Evolutionary conservation across 495 filamentous ascomycete species (phyloP).

Genomic region (Stereocaulon alpinum): DNA sequence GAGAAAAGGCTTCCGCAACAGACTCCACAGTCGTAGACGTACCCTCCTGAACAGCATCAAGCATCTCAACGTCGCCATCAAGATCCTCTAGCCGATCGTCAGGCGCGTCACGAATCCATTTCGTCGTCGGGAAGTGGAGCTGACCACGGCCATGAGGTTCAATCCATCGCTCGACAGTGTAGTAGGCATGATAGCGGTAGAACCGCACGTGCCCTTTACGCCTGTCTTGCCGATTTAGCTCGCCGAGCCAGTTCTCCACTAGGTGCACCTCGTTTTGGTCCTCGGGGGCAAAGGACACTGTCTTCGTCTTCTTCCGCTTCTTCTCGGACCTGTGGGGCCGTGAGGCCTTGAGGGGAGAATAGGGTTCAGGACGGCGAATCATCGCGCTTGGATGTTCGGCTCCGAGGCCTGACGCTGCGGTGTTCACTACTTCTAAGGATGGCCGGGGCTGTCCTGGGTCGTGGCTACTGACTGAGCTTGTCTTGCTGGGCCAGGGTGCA

Average conservation of each 20-base stretch:
- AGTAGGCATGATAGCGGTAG: neutral
- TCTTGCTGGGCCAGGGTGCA: neutral
- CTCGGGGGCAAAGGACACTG: conserved; percentile 2
- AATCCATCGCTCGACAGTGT: neutral
- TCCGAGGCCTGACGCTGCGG: neutral
- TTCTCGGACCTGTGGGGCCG: neutral
- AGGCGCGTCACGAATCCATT: conserved; percentile 4
- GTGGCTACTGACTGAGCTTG: neutral
- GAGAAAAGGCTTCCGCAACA: neutral
- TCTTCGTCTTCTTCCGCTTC: conserved; percentile 3
- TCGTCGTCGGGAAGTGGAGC: conserved; percentile 12
- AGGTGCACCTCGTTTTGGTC: conserved; percentile 6
- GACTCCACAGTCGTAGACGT: neutral
- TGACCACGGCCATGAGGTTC: conserved; percentile 9
- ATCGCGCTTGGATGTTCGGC: neutral
- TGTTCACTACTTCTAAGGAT: neutral
- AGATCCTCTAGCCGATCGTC: conserved; percentile 3
- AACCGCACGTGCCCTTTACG: neutral
- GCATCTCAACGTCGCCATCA: conserved; percentile 16
- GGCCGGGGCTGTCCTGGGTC: neutral
- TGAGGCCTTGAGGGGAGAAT: neutral
- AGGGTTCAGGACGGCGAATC: neutral
- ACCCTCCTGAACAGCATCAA: neutral
- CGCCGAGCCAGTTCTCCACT: conserved; percentile 5
- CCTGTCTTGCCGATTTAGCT: neutral